A percentile compares a stretch with the other conserved stretches of the same genome.
Evolutionary conservation across 176 grass and related monocot genomes (phyloP).

Genomic region (Poa annua): DNA sequence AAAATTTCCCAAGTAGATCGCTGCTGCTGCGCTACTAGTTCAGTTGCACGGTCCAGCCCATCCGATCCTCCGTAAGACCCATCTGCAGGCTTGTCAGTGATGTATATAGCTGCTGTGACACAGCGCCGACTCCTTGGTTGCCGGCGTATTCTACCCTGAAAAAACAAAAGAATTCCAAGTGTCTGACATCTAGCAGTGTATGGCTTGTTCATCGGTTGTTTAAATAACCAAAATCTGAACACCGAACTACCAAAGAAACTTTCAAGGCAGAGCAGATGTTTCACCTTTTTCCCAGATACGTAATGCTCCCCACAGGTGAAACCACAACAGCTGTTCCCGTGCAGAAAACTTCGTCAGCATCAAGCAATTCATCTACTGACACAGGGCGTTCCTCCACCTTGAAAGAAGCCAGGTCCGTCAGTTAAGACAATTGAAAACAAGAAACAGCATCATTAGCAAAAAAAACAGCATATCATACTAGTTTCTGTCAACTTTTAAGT

Average conservation of each 20-base stretch:
- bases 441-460: neutral
- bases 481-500: neutral
- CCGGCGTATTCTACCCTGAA: conserved; percentile 76
- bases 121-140: conserved; percentile 65
- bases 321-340: conserved; percentile 89
- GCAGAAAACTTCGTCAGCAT: conserved; percentile 93
- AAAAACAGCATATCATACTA: neutral
- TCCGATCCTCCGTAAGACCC: conserved; percentile 61
- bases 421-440: neutral
- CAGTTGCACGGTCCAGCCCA: conserved; percentile 77
- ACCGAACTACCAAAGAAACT: neutral
- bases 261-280: neutral
- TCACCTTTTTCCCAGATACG: conserved; percentile 69
- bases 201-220: neutral
- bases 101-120: conserved; percentile 71
- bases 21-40: conserved; percentile 16
- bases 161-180: neutral
- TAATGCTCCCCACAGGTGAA: conserved; percentile 87
- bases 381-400: conserved; percentile 81
- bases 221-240: neutral
- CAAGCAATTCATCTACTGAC: conserved; percentile 75
- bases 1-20: neutral
- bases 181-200: neutral
- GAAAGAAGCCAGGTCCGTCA: conserved; percentile 24
- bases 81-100: conserved; percentile 75